Evolutionary conservation across 1,284 basidiomycete species (phyloP), one percentile per base, ranked within the genome.

Genomic region (Earliella scabrosa): DNA sequence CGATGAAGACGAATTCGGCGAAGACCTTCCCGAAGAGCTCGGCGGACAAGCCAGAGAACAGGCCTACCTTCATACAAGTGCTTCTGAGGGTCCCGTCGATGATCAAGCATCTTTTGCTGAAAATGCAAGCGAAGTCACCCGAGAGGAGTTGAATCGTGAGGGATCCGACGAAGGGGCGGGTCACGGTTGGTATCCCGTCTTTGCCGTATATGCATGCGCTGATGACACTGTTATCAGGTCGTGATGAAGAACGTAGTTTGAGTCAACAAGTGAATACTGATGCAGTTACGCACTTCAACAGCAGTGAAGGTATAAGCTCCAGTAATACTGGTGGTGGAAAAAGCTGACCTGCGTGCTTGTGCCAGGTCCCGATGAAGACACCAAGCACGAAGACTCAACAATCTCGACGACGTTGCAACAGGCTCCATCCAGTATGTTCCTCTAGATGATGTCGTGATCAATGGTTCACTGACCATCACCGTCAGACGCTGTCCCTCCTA

Each of bases 1-100:
- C 21, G 68, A 73, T n/a, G 71, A 67, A 44, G 68, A 71, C 24
- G 71, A 71, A 34, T 70, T 68, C 36, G 67, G 65, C 3, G 68
- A 71, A 20, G 66, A 65, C 24, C 54, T 65, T 10, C 58, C 63
- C 1, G 66, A 68, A 43, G 69, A 68, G 9, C 8, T 63, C 2
- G 63, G 54, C 4, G 61, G 56, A 16, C 47, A 58, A 8, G 44
- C 41, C 16, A 51, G 46, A 41, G 24, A 47, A 24, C 38, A 20
- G 20, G 44, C 36, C 8, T 52, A 55, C 23, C 29, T 21, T 16
- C 44, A 56, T 35, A 35, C 39, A 11, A 44, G 44, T 18, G 45
- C 39, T 20, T 31, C 35, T 32, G 61, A 53, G 10, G 39, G 24
- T n/a, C n/a, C n/a, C 1, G 10, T 4, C 24, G 23, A 10, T 20